Evolutionary conservation across 164 flowering plant genomes (phyloP).

Genomic region (Stephania cephalantha): DNA sequence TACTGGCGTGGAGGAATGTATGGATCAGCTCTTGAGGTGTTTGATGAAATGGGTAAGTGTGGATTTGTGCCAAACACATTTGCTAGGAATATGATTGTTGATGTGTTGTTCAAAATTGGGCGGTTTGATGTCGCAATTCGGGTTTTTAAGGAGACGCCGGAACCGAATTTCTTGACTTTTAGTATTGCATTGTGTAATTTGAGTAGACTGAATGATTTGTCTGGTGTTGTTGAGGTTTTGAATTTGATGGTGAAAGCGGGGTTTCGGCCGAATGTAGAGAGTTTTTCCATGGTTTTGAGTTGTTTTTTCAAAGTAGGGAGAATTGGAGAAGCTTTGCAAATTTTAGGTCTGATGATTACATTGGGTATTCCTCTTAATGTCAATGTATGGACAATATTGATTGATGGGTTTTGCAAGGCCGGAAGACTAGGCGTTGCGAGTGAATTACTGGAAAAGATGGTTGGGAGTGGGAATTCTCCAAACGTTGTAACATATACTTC

Average conservation of each 20-base stretch:
- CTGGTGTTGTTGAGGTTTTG: slow-evolving; percentile 21
- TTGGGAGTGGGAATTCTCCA: slow-evolving; percentile 37
- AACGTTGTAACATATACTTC: slow-evolving; percentile 58
- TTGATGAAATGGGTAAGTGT: slow-evolving; percentile 38
- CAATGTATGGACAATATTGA: slow-evolving; percentile 45
- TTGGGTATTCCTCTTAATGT: slow-evolving; percentile 36
- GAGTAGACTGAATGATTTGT: slow-evolving; percentile 36
- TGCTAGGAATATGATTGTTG: slow-evolving; percentile 49
- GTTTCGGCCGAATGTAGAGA: slow-evolving; percentile 33
- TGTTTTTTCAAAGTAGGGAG: slow-evolving; percentile 47
- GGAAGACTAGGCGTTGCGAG: slow-evolving; percentile 29
- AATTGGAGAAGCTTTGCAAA: slow-evolving; percentile 37
- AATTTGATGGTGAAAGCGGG: slow-evolving; percentile 37
- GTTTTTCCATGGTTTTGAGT: slow-evolving; percentile 37
- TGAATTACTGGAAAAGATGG: slow-evolving; percentile 43
- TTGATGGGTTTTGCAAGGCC: slow-evolving; percentile 42
- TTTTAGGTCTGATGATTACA: slow-evolving; percentile 41
- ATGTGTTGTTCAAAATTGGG: slow-evolving; percentile 43
- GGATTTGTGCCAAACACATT: slow-evolving; percentile 47
- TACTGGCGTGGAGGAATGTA: slow-evolving; percentile 55
- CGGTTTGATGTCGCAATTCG: slow-evolving; percentile 30
- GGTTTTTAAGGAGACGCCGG: slow-evolving; percentile 25
- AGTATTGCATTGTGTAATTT: slow-evolving; percentile 47
- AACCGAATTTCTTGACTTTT: slow-evolving; percentile 51
- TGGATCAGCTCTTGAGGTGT: slow-evolving; percentile 38